phyloP scores from a whole-genome alignment of 2,329 filamentous ascomycete genomes.

The Calycina herbarum region DNA sequence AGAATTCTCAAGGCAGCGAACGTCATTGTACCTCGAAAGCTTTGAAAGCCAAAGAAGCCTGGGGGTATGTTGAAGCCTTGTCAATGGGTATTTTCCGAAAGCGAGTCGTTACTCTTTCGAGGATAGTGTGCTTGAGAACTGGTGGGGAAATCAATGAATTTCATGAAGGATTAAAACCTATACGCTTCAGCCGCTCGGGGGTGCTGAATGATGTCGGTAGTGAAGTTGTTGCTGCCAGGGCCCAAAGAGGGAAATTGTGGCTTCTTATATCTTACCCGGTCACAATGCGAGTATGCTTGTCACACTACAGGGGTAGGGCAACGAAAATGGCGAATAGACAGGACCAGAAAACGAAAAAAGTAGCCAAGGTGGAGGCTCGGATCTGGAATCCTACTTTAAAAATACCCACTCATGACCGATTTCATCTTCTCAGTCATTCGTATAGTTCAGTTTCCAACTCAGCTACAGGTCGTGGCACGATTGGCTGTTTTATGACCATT shows the following conservation, averaged over 20 bases:
- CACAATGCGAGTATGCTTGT: conserved; percentile 16
- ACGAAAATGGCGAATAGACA: conserved; percentile 14
- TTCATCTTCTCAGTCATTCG: conserved; percentile 15
- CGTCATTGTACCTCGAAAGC: conserved; percentile 7
- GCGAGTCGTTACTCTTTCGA: conserved; percentile 10
- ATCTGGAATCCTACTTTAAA: conserved; percentile 10
- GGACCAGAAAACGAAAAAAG: conserved; percentile 7
- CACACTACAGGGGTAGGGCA: conserved; percentile 10
- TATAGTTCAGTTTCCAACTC: conserved; percentile 18
- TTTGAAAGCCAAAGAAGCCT: conserved; percentile 6
- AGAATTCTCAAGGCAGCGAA: conserved; percentile 5
- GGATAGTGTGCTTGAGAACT: conserved; percentile 1
- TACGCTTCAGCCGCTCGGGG: conserved; percentile 17
- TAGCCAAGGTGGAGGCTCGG: conserved; percentile 11
- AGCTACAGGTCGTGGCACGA: conserved; percentile 23
- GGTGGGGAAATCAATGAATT: conserved; percentile 12
- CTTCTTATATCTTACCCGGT: conserved; percentile 13
- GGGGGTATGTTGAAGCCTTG: conserved; percentile 3
- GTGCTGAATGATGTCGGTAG: conserved; percentile 9
- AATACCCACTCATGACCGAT: conserved; percentile 14
- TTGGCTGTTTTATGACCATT: conserved; percentile 18
- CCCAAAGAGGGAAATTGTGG: conserved; percentile 14
- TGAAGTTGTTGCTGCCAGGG: neutral
- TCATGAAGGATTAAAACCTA: conserved; percentile 13
- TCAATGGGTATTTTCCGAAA: conserved; percentile 2